Conservation (phyloP, 2,329 filamentous ascomycete genomes). For the Fusarium neocosmosporiellum region DNA sequence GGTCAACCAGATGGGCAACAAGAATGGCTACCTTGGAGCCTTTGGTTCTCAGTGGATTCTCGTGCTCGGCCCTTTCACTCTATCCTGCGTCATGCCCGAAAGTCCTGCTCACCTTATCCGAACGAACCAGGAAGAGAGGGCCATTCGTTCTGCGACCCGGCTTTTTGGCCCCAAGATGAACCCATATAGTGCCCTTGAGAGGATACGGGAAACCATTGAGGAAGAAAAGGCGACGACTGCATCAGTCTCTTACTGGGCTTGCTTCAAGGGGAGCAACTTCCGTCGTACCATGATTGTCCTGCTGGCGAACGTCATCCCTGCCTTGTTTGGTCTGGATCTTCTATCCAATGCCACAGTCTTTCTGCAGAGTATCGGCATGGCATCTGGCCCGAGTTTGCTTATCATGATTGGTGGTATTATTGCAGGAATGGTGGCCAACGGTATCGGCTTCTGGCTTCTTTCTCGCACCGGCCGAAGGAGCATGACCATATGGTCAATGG, state of each 20-base stretch:
- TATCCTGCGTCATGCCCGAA: conserved; percentile 43
- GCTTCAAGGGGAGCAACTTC: conserved; percentile 54
- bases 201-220: conserved; percentile 50
- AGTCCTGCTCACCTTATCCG: conserved; percentile 41
- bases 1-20: conserved; percentile 32
- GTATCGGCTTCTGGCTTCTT: conserved; percentile 56
- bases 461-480: conserved; percentile 54
- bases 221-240: conserved; percentile 49
- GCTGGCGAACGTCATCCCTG: conserved; percentile 54
- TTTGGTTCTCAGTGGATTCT: conserved; percentile 44
- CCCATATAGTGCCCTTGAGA: conserved; percentile 22
- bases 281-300: conserved; percentile 52
- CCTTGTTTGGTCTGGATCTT: conserved; percentile 57
- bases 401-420: conserved; percentile 59
- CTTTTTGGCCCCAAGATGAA: conserved; percentile 37
- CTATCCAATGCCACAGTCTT: conserved; percentile 55
- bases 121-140: conserved; percentile 26
- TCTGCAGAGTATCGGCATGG: conserved; percentile 47
- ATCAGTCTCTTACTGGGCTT: conserved; percentile 52
- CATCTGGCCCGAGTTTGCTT: conserved; percentile 50
- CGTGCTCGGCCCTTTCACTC: conserved; percentile 27
- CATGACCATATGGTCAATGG: conserved; percentile 52
- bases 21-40: conserved; percentile 37
- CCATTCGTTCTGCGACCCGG: conserved; percentile 27
- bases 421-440: conserved; percentile 58